These are phyloP conservation scores for Cyclotella kingstonii DNA, from an alignment of 108 stramenopile species.

Conservation along the genomic window DNA sequence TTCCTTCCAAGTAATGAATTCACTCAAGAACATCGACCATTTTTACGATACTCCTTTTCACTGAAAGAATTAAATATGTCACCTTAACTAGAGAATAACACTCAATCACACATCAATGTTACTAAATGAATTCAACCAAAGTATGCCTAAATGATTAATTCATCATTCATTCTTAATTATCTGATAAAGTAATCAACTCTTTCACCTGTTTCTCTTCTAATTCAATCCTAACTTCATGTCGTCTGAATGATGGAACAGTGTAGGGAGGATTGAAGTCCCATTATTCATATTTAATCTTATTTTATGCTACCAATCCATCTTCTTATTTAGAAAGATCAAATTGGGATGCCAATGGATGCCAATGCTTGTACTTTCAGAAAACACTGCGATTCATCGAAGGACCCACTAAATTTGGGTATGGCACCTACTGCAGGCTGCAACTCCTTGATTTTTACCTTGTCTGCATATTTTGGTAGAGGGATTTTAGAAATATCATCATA, in stretches of 20 bases:
- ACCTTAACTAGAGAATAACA: too few species aligned
- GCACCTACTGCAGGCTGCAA: constrained; percentile 22
- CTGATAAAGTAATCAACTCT: constrained; percentile 11
- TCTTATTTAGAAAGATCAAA: constrained; percentile 8
- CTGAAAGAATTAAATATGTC: too few species aligned
- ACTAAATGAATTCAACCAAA: background rate
- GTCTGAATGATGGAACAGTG: constrained; percentile 31
- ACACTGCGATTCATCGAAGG: constrained; percentile 11
- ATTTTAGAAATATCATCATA: constrained; percentile 23
- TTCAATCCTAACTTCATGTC: constrained; percentile 48
- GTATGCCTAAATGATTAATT: background rate
- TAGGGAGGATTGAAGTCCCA: constrained; percentile 45
- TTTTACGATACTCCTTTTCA: too few species aligned
- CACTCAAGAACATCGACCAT: background rate
- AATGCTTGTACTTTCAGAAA: constrained; percentile 10
- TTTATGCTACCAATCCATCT: constrained; percentile 5
- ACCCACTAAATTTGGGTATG: constrained; percentile 29
- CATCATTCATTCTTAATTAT: background rate
- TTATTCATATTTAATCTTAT: constrained; percentile 24
- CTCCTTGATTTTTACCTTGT: constrained; percentile 7
- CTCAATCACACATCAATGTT: too few species aligned
- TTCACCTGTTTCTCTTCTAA: constrained; percentile 24
- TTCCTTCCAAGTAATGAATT: background rate
- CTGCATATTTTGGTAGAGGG: constrained; percentile 28
- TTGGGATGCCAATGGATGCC: constrained; percentile 14